phyloP scores from a whole-genome alignment of 345 rosid species.

The Erucastrum elatum region DNA sequence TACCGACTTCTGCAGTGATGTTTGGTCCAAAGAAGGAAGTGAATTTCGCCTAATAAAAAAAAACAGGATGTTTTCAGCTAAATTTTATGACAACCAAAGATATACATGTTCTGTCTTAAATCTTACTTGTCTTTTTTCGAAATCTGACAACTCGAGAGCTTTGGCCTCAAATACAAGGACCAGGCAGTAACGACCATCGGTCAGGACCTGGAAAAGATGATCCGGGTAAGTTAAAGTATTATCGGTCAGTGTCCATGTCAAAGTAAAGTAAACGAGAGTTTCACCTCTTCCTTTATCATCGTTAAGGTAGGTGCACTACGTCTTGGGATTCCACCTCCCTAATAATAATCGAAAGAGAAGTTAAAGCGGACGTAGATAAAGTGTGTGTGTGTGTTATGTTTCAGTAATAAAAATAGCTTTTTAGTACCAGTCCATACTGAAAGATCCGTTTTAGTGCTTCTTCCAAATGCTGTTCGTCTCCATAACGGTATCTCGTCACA shows the following conservation, averaged over 20 bases:
- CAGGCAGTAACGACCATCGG: neutral
- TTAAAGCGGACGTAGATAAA: neutral
- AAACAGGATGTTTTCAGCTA: neutral
- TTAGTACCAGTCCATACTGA: constrained; percentile 77
- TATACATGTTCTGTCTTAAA: neutral
- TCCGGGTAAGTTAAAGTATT: neutral
- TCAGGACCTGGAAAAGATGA: neutral
- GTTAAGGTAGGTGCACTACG: constrained; percentile 81
- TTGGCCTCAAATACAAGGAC: constrained; percentile 77
- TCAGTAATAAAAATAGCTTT: constrained; percentile 19
- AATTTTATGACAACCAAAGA: neutral
- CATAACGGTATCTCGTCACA: constrained; percentile 87
- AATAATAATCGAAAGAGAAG: constrained; percentile 1
- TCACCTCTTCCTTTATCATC: constrained; percentile 83
- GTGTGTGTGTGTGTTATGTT: neutral
- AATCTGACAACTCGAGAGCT: constrained; percentile 71
- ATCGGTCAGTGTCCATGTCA: constrained; percentile 37
- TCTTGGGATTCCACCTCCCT: constrained; percentile 95
- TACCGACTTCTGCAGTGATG: constrained; percentile 81
- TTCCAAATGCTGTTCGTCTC: constrained; percentile 96
- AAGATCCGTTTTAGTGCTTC: constrained; percentile 90
- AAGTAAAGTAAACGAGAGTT: constrained; percentile 19
- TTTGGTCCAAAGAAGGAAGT: constrained; percentile 92
- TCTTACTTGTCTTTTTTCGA: constrained; percentile 78
- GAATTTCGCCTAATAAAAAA: constrained; percentile 71